A percentile compares a stretch with the other conserved stretches of the same genome.
phyloP scores from a whole-genome alignment of 495 filamentous ascomycete species.

The Podospora anserina region DNA sequence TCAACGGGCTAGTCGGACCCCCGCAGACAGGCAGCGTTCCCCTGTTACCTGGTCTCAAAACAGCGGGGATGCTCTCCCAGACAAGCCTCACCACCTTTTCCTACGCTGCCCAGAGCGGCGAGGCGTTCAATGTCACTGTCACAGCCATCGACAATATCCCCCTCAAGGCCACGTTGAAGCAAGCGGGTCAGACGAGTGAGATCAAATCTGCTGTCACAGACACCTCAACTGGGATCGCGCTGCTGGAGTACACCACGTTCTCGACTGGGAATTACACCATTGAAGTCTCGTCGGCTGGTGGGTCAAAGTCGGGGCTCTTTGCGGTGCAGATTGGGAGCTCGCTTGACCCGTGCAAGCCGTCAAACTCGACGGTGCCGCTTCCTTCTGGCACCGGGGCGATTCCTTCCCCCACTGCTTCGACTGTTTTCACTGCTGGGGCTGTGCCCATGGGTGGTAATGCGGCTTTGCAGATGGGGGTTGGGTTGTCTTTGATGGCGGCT shows the following conservation, averaged over 20 bases:
- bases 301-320: not conserved
- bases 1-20: not conserved
- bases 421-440: not conserved
- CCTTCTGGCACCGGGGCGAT: not conserved
- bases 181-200: not conserved
- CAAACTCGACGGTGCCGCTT: not conserved
- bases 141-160: not conserved
- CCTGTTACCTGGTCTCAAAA: not conserved
- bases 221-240: not conserved
- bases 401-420: not conserved
- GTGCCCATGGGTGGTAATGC: not conserved
- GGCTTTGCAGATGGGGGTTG: not conserved
- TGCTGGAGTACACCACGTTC: not conserved
- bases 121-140: slow-evolving; percentile 1
- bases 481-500: not conserved
- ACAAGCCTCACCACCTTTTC: slow-evolving; percentile 4
- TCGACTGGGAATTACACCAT: not conserved
- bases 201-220: not conserved
- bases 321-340: not conserved
- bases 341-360: not conserved
- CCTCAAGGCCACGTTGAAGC: not conserved
- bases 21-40: not conserved
- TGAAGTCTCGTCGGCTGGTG: not conserved
- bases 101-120: not conserved
- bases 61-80: slow-evolving; percentile 2